These are phyloP conservation scores for Marasmius tenuissimus DNA, from an alignment of 1,284 basidiomycete genomes.

Conservation along the genomic window DNA sequence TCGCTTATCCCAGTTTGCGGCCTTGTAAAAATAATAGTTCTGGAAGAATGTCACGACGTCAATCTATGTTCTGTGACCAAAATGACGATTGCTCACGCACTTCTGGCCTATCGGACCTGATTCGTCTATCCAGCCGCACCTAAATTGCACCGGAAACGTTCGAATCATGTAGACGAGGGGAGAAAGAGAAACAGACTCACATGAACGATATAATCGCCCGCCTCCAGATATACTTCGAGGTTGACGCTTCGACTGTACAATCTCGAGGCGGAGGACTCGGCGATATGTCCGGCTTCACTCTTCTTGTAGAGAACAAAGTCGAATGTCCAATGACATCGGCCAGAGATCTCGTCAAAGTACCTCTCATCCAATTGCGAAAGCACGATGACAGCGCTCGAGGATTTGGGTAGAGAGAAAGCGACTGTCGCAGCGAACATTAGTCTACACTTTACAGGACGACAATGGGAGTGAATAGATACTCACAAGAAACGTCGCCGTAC, in stretches of 20 bases:
- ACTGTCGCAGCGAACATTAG: slow-evolving; percentile 24
- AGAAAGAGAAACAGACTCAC: not conserved
- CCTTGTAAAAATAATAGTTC: slow-evolving; percentile 3
- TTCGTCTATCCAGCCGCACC: slow-evolving; percentile 10
- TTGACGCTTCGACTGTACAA: slow-evolving; percentile 26
- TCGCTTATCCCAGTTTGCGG: slow-evolving; percentile 15
- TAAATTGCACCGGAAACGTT: not conserved
- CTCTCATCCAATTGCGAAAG: slow-evolving; percentile 24
- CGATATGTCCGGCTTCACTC: slow-evolving; percentile 23
- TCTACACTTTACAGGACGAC: not conserved
- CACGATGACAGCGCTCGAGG: slow-evolving; percentile 24
- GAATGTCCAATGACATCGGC: slow-evolving; percentile 26
- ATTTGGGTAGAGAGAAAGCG: slow-evolving; percentile 23
- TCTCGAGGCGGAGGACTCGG: slow-evolving; percentile 25
- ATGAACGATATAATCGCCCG: slow-evolving; percentile 24
- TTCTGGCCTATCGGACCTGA: not conserved
- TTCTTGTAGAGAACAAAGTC: slow-evolving; percentile 26
- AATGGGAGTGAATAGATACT: slow-evolving; percentile 26
- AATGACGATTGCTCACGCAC: not conserved
- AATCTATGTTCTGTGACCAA: not conserved
- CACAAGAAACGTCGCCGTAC: slow-evolving; percentile 51
- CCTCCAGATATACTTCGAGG: slow-evolving; percentile 27
- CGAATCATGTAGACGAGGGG: not conserved
- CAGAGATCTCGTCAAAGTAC: slow-evolving; percentile 27
- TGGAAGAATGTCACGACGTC: not conserved